These are phyloP conservation scores for Picea engelmannii DNA, from an alignment of 83 land plant species.

Conservation along the genomic window DNA sequence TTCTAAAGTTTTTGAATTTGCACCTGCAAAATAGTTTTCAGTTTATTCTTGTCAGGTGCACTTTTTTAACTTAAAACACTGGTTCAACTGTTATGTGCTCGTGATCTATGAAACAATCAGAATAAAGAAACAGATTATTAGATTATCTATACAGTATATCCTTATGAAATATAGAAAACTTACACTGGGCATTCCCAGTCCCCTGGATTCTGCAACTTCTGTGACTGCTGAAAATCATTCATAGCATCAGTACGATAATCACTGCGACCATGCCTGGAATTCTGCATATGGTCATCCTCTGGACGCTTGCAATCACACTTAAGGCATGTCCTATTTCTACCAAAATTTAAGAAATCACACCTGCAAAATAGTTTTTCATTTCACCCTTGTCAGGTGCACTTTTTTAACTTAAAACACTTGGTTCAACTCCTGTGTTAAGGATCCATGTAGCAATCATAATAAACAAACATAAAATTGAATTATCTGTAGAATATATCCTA, in stretches of 20 bases:
- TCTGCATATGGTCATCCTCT: constrained; percentile 9
- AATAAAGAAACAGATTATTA: too few species aligned
- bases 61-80: too few species aligned
- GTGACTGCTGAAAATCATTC: not conserved
- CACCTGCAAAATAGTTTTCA: constrained; percentile 31
- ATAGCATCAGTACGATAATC: too few species aligned
- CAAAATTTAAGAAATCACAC: constrained; percentile 48
- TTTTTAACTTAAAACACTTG: too few species aligned
- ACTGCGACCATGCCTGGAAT: not conserved
- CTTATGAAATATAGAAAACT: constrained; percentile 1
- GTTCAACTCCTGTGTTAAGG: too few species aligned
- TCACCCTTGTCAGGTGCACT: not conserved
- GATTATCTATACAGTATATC: too few species aligned
- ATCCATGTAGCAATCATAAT: not conserved
- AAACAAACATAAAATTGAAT: too few species aligned
- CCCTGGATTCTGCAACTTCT: not conserved
- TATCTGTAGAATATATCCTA: not conserved
- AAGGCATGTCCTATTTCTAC: constrained; percentile 35
- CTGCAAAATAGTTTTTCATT: constrained; percentile 23
- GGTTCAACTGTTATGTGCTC: too few species aligned
- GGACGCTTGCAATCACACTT: constrained; percentile 43
- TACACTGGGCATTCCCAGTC: constrained; percentile 19
- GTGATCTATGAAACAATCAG: not conserved
- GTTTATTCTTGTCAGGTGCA: not conserved
- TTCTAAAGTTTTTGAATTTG: constrained; percentile 45